Base-by-base conservation (phyloP, 208 protist species). In the Naegleria lovaniensis region DNA sequence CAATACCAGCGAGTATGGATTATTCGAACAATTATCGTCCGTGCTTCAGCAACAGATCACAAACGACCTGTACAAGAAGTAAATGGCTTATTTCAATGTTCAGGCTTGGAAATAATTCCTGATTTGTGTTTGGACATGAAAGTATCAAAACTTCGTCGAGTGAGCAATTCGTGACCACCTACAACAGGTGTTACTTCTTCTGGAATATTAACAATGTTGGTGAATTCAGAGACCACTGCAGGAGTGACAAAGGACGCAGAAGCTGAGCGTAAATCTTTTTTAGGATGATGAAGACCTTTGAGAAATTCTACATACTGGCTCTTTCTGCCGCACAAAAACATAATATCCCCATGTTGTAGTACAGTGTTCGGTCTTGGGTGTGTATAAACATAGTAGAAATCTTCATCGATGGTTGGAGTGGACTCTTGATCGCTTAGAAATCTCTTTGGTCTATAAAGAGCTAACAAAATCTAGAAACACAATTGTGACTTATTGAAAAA, bases 381-480 rank as follows among this genome's bases (percentile, higher is more conserved):
- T 36, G 67, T 79, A 36, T 79, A 79, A 36, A 79, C 29, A 79
- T 79, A 79, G n/a, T 79, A 79, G 29, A 79, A 79, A 79, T 79
- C 67, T 36, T 79, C n/a, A 33, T 79, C 67, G 36, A 79, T 9
- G 25, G 29, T 36, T n/a, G 25, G 1, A 48, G 2, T 36, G 36
- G 29, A 79, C 25, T 79, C 25, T 33, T 13, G 9, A 36, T 79
- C n/a, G 36, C 67, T 36, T 36, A 36, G 5, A n/a, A 36, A 13
- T 29, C 25, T 36, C 9, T 79, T 79, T 11, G 67, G 67, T 79
- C 67, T 29, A 25, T 79, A 79, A 79, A 79, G 67, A 36, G 25
- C 67, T 0, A 79, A 36, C 29, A 79, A 33, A 36, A 79, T 79
- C 67, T 79, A 36, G 7, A 3, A 67, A 4, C 11, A 29, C 22